These are phyloP conservation scores for Saccharomycopsis guyanensis DNA, from an alignment of 805 yeast genomes.

Conservation along the genomic window DNA sequence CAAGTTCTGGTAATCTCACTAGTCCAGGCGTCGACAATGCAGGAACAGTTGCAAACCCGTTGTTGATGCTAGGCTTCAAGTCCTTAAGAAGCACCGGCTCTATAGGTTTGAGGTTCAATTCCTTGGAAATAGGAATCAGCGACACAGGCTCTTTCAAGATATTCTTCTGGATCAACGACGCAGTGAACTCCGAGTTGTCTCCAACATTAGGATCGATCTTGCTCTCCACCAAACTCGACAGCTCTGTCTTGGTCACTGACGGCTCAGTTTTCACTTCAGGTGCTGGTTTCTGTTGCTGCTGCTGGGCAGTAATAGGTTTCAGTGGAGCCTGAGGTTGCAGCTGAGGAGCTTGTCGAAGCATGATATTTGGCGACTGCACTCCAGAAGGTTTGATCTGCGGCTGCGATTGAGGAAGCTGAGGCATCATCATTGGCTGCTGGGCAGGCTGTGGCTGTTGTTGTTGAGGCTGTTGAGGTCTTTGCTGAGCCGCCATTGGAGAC, in stretches of 20 bases:
- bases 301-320: conserved; percentile 3
- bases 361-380: not conserved
- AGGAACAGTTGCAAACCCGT: conserved; percentile 72
- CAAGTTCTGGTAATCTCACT: conserved; percentile 72
- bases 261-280: not conserved
- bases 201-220: not conserved
- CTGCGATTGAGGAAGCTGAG: conserved; percentile 16
- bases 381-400: conserved; percentile 4
- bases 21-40: conserved; percentile 70
- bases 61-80: conserved; percentile 74
- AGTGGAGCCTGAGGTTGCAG: not conserved
- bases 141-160: conserved; percentile 48
- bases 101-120: conserved; percentile 57
- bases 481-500: conserved; percentile 12
- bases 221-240: conserved; percentile 1
- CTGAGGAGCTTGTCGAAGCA: not conserved
- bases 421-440: not conserved
- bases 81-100: conserved; percentile 58
- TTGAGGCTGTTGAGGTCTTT: conserved; percentile 15
- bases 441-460: too few relatives aligned
- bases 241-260: conserved; percentile 6
- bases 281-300: conserved; percentile 2
- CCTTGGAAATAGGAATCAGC: conserved; percentile 64
- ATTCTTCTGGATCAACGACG: conserved; percentile 27
- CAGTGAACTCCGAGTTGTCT: not conserved